These are phyloP conservation scores for Hura crepitans DNA, from an alignment of 441 rosid species.

Conservation along the genomic window DNA sequence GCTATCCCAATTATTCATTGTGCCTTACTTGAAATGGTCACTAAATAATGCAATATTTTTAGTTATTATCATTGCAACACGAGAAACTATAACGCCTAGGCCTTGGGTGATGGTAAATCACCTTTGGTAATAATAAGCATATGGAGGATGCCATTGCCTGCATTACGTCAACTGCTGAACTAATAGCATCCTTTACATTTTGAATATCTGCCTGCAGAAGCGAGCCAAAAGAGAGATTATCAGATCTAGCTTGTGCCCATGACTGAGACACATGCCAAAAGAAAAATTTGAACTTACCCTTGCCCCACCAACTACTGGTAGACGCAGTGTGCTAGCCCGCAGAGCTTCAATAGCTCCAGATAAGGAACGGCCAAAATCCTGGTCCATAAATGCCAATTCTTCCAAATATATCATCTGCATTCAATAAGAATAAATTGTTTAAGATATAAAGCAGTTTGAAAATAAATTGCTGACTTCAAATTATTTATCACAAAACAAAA, in stretches of 20 bases:
- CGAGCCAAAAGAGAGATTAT: conserved; percentile 6
- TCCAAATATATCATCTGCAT: conserved; percentile 62
- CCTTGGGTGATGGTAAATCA: conserved; percentile 20
- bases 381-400: conserved; percentile 52
- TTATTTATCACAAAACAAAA: background rate
- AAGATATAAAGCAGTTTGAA: background rate
- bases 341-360: conserved; percentile 73
- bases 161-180: conserved; percentile 83
- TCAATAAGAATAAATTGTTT: conserved; percentile 19
- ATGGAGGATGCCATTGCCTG: conserved; percentile 80
- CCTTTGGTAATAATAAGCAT: conserved; percentile 64
- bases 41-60: background rate
- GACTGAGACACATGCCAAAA: conserved; percentile 3
- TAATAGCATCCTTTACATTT: conserved; percentile 66
- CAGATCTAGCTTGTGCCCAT: conserved; percentile 14
- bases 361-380: conserved; percentile 55
- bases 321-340: conserved; percentile 77
- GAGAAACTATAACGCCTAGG: background rate
- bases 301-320: conserved; percentile 81
- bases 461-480: background rate
- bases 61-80: background rate
- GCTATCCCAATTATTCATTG: background rate
- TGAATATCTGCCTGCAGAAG: conserved; percentile 64
- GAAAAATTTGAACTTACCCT: conserved; percentile 42
- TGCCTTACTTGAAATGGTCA: background rate